phyloP scores from a whole-genome alignment of 106 monocot genomes.

The Gastrodia elata region DNA sequence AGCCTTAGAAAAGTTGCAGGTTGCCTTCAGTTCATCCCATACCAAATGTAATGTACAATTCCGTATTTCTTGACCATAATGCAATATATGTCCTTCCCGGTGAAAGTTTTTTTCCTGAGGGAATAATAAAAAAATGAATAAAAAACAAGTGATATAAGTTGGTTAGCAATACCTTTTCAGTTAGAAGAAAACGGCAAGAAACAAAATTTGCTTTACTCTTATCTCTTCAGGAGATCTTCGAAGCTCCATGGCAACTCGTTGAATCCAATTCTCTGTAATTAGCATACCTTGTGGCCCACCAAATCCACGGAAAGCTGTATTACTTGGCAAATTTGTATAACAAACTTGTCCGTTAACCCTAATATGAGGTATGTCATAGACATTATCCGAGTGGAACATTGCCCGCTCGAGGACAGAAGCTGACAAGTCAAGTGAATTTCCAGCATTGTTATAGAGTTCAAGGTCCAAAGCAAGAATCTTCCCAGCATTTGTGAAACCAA shows the following conservation, averaged over 20 bases:
- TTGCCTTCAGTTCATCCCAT: constrained; percentile 76
- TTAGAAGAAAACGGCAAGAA: not conserved
- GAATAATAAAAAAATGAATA: not conserved
- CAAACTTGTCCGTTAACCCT: constrained; percentile 73
- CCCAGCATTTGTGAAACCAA: constrained; percentile 83
- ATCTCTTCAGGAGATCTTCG: constrained; percentile 83
- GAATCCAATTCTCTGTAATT: constrained; percentile 94
- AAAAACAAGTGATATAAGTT: not conserved
- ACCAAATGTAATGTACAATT: constrained; percentile 54
- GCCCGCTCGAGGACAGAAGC: constrained; percentile 74
- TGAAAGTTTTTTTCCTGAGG: constrained; percentile 85
- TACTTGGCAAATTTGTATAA: constrained; percentile 87
- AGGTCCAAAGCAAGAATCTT: constrained; percentile 85
- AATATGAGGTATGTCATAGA: constrained; percentile 76
- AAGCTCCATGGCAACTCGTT: constrained; percentile 69
- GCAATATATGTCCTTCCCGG: constrained; percentile 50
- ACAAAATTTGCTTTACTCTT: constrained; percentile 25
- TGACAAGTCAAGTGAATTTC: constrained; percentile 86
- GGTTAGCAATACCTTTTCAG: not conserved
- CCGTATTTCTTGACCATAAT: constrained; percentile 78
- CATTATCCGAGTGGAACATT: constrained; percentile 88
- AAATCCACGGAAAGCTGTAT: constrained; percentile 97
- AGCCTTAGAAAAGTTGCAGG: constrained; percentile 57
- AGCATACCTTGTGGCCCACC: constrained; percentile 96
- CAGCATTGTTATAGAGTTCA: constrained; percentile 83